These are phyloP conservation scores for Macrocystidia cucumis DNA, from an alignment of 1,284 basidiomycete species.

Conservation along the genomic window DNA sequence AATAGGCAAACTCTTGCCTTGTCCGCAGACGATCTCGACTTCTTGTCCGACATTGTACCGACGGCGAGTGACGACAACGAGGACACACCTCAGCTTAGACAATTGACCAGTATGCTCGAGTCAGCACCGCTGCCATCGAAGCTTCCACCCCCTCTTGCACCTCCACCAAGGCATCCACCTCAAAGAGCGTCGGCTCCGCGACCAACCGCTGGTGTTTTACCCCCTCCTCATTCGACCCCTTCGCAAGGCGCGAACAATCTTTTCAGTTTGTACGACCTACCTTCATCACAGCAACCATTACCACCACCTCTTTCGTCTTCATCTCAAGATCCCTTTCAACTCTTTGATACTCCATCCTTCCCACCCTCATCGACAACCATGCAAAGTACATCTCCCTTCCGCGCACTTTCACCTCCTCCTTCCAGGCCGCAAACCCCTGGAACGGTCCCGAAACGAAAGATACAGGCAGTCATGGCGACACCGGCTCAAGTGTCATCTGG, in stretches of 20 bases:
- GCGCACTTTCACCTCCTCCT: constrained; percentile 4
- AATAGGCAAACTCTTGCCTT: constrained; percentile 48
- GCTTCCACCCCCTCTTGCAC: constrained; percentile 38
- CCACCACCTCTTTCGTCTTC: not conserved
- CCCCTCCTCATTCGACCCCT: constrained; percentile 3
- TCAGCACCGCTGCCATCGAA: constrained; percentile 36
- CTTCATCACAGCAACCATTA: constrained; percentile 1
- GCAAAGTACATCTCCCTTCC: constrained; percentile 7
- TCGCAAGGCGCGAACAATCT: constrained; percentile 8
- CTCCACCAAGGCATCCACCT: constrained; percentile 26
- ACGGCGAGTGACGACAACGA: constrained; percentile 37
- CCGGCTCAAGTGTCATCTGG: constrained; percentile 14
- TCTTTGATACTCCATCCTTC: constrained; percentile 2
- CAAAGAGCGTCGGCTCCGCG: no score
- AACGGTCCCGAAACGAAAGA: constrained; percentile 14
- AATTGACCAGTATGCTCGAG: constrained; percentile 30
- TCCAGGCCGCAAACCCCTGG: constrained; percentile 10
- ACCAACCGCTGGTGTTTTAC: constrained; percentile 1
- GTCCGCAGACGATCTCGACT: constrained; percentile 66
- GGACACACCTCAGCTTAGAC: constrained; percentile 23
- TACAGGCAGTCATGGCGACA: constrained; percentile 22
- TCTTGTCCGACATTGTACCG: constrained; percentile 66
- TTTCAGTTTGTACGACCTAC: constrained; percentile 13
- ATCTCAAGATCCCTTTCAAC: not conserved
- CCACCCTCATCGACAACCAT: constrained; percentile 6